phyloP scores from a whole-genome alignment of 2,329 filamentous ascomycete genomes.

The Dactylonectria estremocensis region DNA sequence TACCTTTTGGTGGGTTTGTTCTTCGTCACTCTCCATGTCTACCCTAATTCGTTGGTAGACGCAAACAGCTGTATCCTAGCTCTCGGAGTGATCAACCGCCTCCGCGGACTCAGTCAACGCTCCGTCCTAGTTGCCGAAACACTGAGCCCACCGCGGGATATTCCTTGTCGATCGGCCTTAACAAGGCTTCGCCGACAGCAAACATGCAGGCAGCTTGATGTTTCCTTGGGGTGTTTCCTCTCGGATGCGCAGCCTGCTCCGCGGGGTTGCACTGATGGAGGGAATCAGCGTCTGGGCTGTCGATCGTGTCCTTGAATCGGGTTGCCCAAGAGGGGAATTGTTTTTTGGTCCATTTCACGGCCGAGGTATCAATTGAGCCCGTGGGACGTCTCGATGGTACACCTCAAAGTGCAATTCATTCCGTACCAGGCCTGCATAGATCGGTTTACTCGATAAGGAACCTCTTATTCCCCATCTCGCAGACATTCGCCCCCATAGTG shows the following conservation, averaged over 20 bases:
- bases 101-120: neutral
- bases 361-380: no score
- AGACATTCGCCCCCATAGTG: neutral
- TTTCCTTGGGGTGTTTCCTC: neutral
- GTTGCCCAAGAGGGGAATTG: no score
- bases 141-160: neutral
- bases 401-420: neutral
- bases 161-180: neutral
- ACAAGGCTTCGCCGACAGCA: neutral
- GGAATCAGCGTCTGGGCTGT: neutral
- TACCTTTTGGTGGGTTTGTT: no score
- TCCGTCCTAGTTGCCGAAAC: neutral
- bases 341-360: no score
- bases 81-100: no score
- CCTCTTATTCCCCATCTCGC: neutral
- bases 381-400: neutral
- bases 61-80: no score
- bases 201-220: neutral
- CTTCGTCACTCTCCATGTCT: no score
- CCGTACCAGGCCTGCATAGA: neutral
- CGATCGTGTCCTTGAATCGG: no score
- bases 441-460: neutral
- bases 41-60: no score
- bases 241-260: neutral
- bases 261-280: neutral